Conservation (phyloP, 2,329 filamentous ascomycete species). For the Phaeosphaeria sp. region DNA sequence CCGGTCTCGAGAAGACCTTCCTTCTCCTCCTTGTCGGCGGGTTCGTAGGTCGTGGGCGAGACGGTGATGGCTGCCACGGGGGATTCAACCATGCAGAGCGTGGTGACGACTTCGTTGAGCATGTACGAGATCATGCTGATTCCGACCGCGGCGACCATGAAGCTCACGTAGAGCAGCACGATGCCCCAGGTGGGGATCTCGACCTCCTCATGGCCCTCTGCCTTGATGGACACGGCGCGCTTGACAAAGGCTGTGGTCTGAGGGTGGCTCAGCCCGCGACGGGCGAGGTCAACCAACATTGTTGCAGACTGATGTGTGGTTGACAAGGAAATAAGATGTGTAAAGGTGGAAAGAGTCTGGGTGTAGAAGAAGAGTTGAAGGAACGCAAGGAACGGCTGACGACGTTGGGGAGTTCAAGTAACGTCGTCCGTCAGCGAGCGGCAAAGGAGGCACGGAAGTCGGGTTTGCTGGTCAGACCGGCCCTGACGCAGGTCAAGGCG, state of each 20-base stretch:
- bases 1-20: slow-evolving; percentile 48
- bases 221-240: slow-evolving; percentile 26
- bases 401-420: slow-evolving; percentile 4
- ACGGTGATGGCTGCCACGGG: slow-evolving; percentile 59
- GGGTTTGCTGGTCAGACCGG: slow-evolving; percentile 13
- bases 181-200: slow-evolving; percentile 42
- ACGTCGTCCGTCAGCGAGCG: slow-evolving; percentile 10
- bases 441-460: slow-evolving; percentile 25
- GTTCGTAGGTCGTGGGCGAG: slow-evolving; percentile 54
- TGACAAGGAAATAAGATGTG: not conserved
- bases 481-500: slow-evolving; percentile 13
- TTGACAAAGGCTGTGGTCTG: slow-evolving; percentile 32
- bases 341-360: slow-evolving; percentile 1
- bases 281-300: slow-evolving; percentile 39
- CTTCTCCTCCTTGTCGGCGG: slow-evolving; percentile 51
- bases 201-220: slow-evolving; percentile 11
- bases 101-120: slow-evolving; percentile 65
- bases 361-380: slow-evolving; percentile 3
- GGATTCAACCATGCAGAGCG: slow-evolving; percentile 69
- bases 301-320: not conserved
- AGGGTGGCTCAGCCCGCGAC: slow-evolving; percentile 39
- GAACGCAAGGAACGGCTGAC: slow-evolving; percentile 11
- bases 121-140: slow-evolving; percentile 60
- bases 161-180: slow-evolving; percentile 41
- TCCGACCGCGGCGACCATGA: slow-evolving; percentile 50